Percentiles rank a stretch among this genome's conserved stretches.
phyloP scores from a whole-genome alignment of 2,329 filamentous ascomycete genomes.

The Ceratocystis harringtonii region DNA sequence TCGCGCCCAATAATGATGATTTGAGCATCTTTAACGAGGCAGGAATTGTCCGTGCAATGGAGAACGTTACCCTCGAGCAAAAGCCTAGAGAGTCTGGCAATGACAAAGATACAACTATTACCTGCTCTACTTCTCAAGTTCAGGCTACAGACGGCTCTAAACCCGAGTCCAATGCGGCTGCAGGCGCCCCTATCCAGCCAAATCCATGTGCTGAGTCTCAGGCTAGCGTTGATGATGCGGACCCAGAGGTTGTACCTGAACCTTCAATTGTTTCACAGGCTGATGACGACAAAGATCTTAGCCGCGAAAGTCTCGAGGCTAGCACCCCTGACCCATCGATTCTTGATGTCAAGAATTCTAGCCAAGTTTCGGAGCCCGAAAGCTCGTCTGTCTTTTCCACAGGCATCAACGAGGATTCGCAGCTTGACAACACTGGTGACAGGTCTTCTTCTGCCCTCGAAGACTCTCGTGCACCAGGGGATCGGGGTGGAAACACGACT shows the following conservation, averaged over 20 bases:
- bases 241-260: conserved; percentile 15
- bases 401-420: conserved; percentile 13
- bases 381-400: conserved; percentile 17
- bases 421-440: conserved; percentile 1
- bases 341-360: conserved; percentile 15
- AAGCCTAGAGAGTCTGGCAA: not conserved
- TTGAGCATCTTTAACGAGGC: not conserved
- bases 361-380: conserved; percentile 16
- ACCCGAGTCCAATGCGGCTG: no score
- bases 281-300: conserved; percentile 14
- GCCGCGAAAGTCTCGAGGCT: conserved; percentile 13
- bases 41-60: conserved; percentile 11
- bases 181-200: not conserved
- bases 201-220: not conserved
- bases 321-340: conserved; percentile 13
- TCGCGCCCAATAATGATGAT: not conserved
- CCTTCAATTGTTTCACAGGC: conserved; percentile 17
- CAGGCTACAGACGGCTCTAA: no score
- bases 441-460: conserved; percentile 6
- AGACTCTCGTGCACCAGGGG: not conserved
- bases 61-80: conserved; percentile 8
- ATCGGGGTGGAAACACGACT: not conserved
- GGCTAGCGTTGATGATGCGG: not conserved
- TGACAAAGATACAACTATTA: not conserved
- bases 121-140: not conserved